Conservation (phyloP, 2,329 filamentous ascomycete genomes). For the Paramyrothecium roridum region DNA sequence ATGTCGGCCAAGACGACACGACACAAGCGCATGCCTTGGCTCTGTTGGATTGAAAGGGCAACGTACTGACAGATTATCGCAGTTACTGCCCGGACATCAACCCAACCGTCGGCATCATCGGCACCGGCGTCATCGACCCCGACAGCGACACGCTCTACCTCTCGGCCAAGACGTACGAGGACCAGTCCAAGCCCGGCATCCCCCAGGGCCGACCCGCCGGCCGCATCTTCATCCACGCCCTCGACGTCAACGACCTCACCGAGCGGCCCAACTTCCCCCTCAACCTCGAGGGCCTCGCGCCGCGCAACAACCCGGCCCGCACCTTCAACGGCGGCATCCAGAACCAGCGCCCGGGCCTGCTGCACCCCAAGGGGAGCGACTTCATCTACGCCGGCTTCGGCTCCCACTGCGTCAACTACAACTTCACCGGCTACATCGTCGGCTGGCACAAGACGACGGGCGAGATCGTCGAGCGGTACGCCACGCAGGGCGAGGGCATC, state of each 20-base stretch:
- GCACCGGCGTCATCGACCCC: constrained; percentile 1
- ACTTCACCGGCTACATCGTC: constrained; percentile 1
- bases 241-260: constrained; percentile 1
- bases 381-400: constrained; percentile 2
- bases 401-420: constrained; percentile 2
- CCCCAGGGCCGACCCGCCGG: constrained; percentile 1
- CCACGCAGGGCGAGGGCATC: constrained; percentile 1
- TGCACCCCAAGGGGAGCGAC: not conserved
- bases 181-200: not conserved
- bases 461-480: constrained; percentile 1
- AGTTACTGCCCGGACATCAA: constrained; percentile 3
- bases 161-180: not conserved
- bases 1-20: not conserved
- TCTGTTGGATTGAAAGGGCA: not conserved
- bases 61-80: not conserved
- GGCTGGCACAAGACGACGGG: constrained; percentile 2
- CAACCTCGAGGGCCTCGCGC: not conserved
- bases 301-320: not conserved
- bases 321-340: constrained; percentile 1
- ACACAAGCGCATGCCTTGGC: not conserved
- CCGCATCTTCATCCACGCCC: constrained; percentile 2
- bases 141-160: constrained; percentile 2
- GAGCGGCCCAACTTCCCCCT: constrained; percentile 3
- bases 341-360: constrained; percentile 1
- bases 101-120: constrained; percentile 1